phyloP scores from a whole-genome alignment of 305 asterid genomes.

The Ilex paraguariensis region DNA sequence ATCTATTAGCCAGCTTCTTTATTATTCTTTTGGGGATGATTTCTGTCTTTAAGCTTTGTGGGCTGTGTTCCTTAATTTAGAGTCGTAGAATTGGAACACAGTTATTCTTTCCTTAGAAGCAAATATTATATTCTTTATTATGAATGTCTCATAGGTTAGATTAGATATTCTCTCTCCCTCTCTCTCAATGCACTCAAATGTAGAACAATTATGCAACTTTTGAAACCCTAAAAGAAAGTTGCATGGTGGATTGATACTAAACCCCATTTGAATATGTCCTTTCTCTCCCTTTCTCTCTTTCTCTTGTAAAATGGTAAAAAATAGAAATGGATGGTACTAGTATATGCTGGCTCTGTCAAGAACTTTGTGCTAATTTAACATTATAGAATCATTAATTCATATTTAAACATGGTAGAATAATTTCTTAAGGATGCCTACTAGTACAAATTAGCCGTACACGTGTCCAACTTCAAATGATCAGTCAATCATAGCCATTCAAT shows the following conservation, averaged over 20 bases:
- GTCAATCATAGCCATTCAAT: conserved; percentile 12
- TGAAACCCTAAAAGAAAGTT: conserved; percentile 43
- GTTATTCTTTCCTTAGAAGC: conserved; percentile 61
- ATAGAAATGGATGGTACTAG: not conserved
- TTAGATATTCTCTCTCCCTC: conserved; percentile 25
- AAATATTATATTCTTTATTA: conserved; percentile 51
- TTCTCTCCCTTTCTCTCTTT: not conserved
- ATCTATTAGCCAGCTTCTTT: conserved; percentile 33
- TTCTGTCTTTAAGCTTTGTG: conserved; percentile 47
- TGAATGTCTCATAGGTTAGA: conserved; percentile 39
- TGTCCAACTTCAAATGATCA: conserved; percentile 12
- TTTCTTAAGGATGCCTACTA: conserved; percentile 10
- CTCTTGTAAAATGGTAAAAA: not conserved
- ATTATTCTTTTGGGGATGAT: conserved; percentile 32
- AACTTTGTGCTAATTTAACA: not conserved
- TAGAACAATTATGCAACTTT: conserved; percentile 67
- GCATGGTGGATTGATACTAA: conserved; percentile 53
- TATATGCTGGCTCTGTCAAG: conserved; percentile 4
- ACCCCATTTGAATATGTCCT: conserved; percentile 58
- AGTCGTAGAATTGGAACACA: conserved; percentile 59
- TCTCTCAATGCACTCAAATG: conserved; percentile 32
- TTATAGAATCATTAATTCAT: conserved; percentile 15
- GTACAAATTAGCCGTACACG: conserved; percentile 11
- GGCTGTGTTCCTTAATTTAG: conserved; percentile 36
- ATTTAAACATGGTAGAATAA: conserved; percentile 7